These are phyloP conservation scores for Tripterygium wilfordii DNA, from an alignment of 177 flowering plant genomes.

Conservation along the genomic window DNA sequence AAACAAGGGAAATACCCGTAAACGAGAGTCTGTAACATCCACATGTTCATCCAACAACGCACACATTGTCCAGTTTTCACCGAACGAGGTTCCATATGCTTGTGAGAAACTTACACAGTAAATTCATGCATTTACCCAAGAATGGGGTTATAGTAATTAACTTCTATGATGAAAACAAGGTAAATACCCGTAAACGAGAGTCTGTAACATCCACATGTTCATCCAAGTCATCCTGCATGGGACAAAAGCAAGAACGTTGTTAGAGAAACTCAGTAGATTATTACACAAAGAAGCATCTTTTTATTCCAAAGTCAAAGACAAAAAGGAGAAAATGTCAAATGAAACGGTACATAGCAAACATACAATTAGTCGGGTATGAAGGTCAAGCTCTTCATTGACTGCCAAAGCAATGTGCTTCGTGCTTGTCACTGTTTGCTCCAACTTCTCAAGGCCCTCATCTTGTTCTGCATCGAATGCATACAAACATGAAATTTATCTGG, in stretches of 20 bases:
- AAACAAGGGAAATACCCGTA: conserved; percentile 53
- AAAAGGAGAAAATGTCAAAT: not conserved
- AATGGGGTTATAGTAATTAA: no score
- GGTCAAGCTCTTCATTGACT: conserved; percentile 83
- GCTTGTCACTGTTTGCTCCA: conserved; percentile 76
- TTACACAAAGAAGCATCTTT: no score
- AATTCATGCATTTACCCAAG: no score
- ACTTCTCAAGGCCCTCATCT: conserved; percentile 86
- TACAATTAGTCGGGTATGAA: conserved; percentile 79
- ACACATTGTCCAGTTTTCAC: no score
- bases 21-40: conserved; percentile 63
- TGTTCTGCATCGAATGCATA: conserved; percentile 55
- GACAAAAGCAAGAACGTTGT: not conserved
- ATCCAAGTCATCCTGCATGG: conserved; percentile 76
- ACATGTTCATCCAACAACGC: conserved; percentile 86
- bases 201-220: conserved; percentile 75
- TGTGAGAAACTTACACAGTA: no score
- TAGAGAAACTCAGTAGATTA: no score
- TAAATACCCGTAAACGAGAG: conserved; percentile 58
- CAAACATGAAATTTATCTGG: no score
- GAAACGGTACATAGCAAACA: conserved; percentile 7
- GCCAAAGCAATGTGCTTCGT: conserved; percentile 90
- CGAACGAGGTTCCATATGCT: no score
- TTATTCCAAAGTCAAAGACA: not conserved
- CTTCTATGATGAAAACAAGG: no score